Evolutionary conservation across 306 rosid species (phyloP), one percentile per base, ranked within the genome.

Genomic region (Dryas octopetala): DNA sequence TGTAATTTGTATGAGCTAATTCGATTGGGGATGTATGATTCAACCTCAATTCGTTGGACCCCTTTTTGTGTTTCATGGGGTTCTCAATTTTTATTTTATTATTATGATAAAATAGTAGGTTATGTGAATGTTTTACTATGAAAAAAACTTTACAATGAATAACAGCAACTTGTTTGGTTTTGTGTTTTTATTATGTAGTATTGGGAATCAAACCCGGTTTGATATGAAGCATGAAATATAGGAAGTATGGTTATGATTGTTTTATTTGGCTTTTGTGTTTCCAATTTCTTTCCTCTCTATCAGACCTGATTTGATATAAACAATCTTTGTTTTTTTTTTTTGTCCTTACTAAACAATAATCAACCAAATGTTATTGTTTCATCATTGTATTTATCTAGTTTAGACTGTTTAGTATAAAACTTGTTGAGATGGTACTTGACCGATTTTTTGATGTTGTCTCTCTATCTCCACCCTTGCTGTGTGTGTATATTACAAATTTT

Each of bases 361-460:
- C 38, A 32, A 32, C 38, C 38, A 32, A 1, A 1, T 32, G 38
- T 32, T 32, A 32, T 32, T 32, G 38, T 32, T 32, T 32, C 38
- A 32, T 32, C 38, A 32, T 32, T 32, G 38, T 32, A 32, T 32
- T 32, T 32, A 32, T 32, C 38, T 32, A 32, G 38, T 32, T 32
- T 32, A 32, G 2, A 32, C 38, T 32, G 38, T 32, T 32, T 32
- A 32, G 38, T 2, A 32, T 32, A 32, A 32, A 32, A 32, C 38
- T 32, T 47, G 17, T 71, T 74, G 83, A 93, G 89, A 82, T 88
- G 70, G 75, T 77, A 47, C 86, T 90, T 5, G 89, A 89, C 79
- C 97, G 90, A 12, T 85, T 89, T 44, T 93, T 84, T 62, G 93
- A 91, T 76, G 80, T 97, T 68, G 16, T 3, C 54, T 54, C 28